phyloP scores from a whole-genome alignment of 1,284 basidiomycete species.

The Puccinia coronata region DNA sequence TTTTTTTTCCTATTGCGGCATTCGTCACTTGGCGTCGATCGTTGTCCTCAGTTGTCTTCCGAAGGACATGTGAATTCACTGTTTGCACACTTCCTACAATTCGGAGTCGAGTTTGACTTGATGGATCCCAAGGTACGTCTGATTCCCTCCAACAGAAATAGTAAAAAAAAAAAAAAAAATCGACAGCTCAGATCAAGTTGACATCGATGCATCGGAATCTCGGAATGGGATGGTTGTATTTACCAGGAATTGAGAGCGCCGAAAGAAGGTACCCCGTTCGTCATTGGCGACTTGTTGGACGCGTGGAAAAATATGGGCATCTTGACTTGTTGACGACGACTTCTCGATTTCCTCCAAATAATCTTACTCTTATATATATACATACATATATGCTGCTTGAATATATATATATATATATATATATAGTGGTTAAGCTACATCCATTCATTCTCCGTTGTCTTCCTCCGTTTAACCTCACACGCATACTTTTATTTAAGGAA shows the following conservation, averaged over 20 bases:
- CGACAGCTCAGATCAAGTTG: background rate
- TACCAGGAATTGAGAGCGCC: slow-evolving; percentile 46
- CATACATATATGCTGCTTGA: background rate
- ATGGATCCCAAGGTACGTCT: slow-evolving; percentile 46
- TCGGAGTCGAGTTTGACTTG: slow-evolving; percentile 45
- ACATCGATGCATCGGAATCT: too few relatives aligned
- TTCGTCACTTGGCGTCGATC: too few relatives aligned
- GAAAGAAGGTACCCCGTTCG: slow-evolving; percentile 47
- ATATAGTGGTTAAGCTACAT: too few relatives aligned
- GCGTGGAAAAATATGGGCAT: slow-evolving; percentile 50
- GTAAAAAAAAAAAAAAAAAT: background rate
- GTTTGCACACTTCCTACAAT: slow-evolving; percentile 50
- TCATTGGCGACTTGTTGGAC: slow-evolving; percentile 46
- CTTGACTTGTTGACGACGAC: slow-evolving; percentile 40
- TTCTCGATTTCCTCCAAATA: background rate
- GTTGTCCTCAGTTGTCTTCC: slow-evolving; percentile 23
- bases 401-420: too few relatives aligned
- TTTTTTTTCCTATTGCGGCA: too few relatives aligned
- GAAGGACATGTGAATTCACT: slow-evolving; percentile 49
- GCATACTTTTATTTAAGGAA: too few relatives aligned
- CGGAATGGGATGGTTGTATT: background rate
- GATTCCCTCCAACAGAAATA: background rate
- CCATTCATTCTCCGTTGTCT: too few relatives aligned
- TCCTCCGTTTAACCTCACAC: too few relatives aligned
- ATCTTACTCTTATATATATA: background rate